phyloP scores from a whole-genome alignment of 2,329 filamentous ascomycete species.

The Fusarium sp. region DNA sequence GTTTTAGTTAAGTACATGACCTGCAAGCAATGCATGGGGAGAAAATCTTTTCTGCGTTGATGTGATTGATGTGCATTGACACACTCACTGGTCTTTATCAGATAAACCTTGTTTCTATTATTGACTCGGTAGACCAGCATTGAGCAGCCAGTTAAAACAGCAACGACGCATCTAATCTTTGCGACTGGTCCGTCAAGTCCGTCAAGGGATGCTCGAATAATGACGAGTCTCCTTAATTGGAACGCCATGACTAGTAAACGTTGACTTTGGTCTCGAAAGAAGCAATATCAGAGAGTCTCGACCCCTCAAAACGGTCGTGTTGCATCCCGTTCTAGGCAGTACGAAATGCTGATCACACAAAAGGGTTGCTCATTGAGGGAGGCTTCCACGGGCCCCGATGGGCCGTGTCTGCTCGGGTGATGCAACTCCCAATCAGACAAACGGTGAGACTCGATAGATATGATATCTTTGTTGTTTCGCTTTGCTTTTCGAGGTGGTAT shows the following conservation, averaged over 20 bases:
- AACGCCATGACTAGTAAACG: conserved; percentile 14
- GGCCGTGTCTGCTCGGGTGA: conserved; percentile 36
- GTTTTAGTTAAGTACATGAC: conserved; percentile 9
- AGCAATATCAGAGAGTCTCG: conserved; percentile 17
- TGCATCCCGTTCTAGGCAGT: conserved; percentile 29
- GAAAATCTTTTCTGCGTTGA: conserved; percentile 14
- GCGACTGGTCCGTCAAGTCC: conserved; percentile 8
- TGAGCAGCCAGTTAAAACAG: neutral
- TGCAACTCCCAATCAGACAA: conserved; percentile 32
- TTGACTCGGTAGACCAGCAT: conserved; percentile 21
- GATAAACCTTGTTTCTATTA: conserved; percentile 10
- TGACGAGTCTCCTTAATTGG: conserved; percentile 10
- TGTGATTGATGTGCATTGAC: conserved; percentile 26
- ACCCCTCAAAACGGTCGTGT: conserved; percentile 26
- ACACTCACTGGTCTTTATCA: conserved; percentile 2
- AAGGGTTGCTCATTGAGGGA: conserved; percentile 24
- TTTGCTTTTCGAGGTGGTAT: conserved; percentile 6
- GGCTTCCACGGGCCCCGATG: conserved; percentile 42
- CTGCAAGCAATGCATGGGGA: conserved; percentile 25
- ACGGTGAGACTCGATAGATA: neutral
- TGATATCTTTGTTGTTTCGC: conserved; percentile 7
- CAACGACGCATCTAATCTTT: conserved; percentile 1
- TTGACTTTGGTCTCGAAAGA: conserved; percentile 10
- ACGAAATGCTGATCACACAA: conserved; percentile 35
- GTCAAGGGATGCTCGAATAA: neutral